Conservation (phyloP, 345 rosid genomes). For the Citrus trifoliata region DNA sequence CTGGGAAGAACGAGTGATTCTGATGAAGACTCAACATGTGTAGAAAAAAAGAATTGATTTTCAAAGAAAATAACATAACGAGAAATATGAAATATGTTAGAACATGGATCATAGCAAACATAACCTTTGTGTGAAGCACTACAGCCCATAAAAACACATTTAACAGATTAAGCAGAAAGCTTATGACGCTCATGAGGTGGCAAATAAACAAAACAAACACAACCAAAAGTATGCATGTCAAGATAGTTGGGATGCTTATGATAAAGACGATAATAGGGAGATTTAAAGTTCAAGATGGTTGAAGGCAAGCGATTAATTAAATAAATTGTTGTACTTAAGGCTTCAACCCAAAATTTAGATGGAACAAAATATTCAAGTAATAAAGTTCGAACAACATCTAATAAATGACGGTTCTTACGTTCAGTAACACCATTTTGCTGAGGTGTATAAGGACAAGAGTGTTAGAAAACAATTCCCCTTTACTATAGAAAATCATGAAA, state of each 20-base stretch:
- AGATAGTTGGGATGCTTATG: background rate
- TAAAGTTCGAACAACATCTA: conserved; percentile 7
- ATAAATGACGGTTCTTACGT: conserved; percentile 7
- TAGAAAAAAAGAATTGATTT: background rate
- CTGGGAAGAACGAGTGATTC: too few relatives aligned
- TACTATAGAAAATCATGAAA: background rate
- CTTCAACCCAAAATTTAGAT: conserved; percentile 1
- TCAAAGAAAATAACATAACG: background rate
- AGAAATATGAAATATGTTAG: background rate
- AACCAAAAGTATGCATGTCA: background rate
- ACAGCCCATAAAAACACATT: background rate
- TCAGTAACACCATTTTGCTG: background rate
- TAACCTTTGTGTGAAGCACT: too few relatives aligned
- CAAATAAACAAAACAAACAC: background rate
- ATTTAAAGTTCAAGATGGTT: background rate
- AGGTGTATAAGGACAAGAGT: conserved; percentile 6
- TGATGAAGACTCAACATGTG: too few relatives aligned
- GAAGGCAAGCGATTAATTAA: background rate
- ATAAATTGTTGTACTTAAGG: background rate
- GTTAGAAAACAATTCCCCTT: conserved; percentile 3
- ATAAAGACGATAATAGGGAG: background rate
- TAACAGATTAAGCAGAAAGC: background rate
- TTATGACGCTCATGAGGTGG: background rate
- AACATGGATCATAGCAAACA: background rate
- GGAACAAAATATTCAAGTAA: background rate